These are phyloP conservation scores for Aspergillus carbonarius DNA, from an alignment of 2,329 filamentous ascomycete species.

Conservation along the genomic window DNA sequence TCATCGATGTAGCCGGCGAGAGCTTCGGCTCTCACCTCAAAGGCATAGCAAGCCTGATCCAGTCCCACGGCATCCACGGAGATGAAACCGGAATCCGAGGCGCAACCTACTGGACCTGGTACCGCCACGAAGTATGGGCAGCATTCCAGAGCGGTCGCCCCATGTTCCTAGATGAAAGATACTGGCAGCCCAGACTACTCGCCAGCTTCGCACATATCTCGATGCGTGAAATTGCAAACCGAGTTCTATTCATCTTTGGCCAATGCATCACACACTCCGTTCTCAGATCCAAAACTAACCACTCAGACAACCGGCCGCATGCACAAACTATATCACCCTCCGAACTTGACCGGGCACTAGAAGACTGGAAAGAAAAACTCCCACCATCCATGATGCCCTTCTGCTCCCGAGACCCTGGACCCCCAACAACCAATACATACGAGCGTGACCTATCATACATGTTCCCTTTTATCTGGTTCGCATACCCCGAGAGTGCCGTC, in stretches of 20 bases:
- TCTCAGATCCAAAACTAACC: too few species aligned
- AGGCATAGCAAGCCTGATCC: slow-evolving; percentile 1
- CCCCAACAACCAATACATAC: not conserved
- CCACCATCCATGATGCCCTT: slow-evolving; percentile 3
- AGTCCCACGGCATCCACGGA: not conserved
- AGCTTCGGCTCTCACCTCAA: slow-evolving; percentile 7
- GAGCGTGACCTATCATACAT: not conserved
- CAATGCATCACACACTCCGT: not conserved
- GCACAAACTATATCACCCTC: not conserved
- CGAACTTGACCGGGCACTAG: not conserved
- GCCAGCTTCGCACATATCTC: not conserved
- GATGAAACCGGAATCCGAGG: not conserved
- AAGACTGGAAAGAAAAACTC: slow-evolving; percentile 4
- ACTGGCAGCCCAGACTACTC: not conserved
- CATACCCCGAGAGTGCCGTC: slow-evolving; percentile 6
- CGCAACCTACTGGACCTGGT: slow-evolving; percentile 9
- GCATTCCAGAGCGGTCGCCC: slow-evolving; percentile 3
- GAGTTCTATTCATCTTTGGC: not conserved
- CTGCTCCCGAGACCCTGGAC: not conserved
- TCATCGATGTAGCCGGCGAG: slow-evolving; percentile 1
- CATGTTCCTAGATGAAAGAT: slow-evolving; percentile 4
- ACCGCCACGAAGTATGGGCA: slow-evolving; percentile 7
- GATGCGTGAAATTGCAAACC: slow-evolving; percentile 7
- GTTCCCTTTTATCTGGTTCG: slow-evolving; percentile 4
- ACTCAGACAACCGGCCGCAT: not conserved